phyloP scores from a whole-genome alignment of 768 basidiomycete genomes.

The Leucogyrophana mollusca region DNA sequence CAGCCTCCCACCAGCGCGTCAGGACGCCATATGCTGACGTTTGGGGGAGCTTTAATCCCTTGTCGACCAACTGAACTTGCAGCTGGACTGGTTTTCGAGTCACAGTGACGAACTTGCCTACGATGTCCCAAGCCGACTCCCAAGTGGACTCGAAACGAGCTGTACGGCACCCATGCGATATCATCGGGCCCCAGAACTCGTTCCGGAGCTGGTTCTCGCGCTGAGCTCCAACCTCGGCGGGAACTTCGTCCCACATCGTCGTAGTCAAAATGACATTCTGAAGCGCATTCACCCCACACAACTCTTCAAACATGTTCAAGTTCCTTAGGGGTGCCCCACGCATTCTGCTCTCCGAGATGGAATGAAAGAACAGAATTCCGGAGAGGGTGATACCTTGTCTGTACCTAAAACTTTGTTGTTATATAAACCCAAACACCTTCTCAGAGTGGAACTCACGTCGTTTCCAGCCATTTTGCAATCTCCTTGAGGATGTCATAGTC shows the following conservation, averaged over 20 bases:
- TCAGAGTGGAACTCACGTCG: no score
- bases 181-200: conserved; percentile 26
- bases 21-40: no score
- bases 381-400: conserved; percentile 23
- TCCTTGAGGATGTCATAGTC: no score
- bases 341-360: conserved; percentile 38
- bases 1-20: no score
- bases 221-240: conserved; percentile 12
- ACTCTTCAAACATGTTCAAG: conserved; percentile 28
- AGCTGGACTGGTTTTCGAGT: conserved; percentile 21
- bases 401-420: conserved; percentile 24
- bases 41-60: conserved; percentile 11
- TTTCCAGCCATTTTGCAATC: no score
- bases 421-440: no score
- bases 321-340: conserved; percentile 32
- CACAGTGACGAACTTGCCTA: conserved; percentile 25
- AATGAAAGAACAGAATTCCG: conserved; percentile 39
- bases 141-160: conserved; percentile 18
- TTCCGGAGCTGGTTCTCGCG: conserved; percentile 26
- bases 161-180: conserved; percentile 22
- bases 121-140: conserved; percentile 25
- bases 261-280: no score
- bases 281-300: conserved; percentile 37
- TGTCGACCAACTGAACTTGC: conserved; percentile 20
- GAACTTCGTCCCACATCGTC: conserved; percentile 29